phyloP scores from a whole-genome alignment of 176 grass and related monocot species.

The Paspalum vaginatum region DNA sequence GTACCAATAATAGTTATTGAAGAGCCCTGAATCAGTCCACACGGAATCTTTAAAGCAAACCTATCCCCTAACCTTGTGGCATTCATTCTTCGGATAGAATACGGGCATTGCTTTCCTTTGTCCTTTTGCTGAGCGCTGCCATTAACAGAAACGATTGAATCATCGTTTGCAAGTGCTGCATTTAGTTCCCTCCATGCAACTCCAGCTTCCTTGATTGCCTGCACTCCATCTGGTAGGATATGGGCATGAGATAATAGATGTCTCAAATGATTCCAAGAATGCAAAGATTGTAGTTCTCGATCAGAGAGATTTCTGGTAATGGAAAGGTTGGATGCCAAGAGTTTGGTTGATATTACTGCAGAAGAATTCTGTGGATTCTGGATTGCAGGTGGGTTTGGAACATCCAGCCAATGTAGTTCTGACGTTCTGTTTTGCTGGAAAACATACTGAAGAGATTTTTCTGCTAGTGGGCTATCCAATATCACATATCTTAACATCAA shows the following conservation, averaged over 20 bases:
- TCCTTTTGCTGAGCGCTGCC: constrained; percentile 53
- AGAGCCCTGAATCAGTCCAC: constrained; percentile 96
- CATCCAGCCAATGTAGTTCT: constrained; percentile 67
- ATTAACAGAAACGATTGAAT: constrained; percentile 51
- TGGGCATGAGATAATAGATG: constrained; percentile 61
- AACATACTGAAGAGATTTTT: constrained; percentile 76
- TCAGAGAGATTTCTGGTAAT: constrained; percentile 75
- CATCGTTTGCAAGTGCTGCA: constrained; percentile 60
- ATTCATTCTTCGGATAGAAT: constrained; percentile 96
- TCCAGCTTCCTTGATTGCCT: constrained; percentile 89
- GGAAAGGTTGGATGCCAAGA: constrained; percentile 62
- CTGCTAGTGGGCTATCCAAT: constrained; percentile 71
- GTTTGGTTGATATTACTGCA: constrained; percentile 56
- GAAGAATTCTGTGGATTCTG: constrained; percentile 68
- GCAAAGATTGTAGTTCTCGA: constrained; percentile 54
- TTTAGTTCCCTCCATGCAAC: constrained; percentile 87
- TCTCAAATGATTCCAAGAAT: constrained; percentile 84
- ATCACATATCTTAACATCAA: constrained; percentile 85
- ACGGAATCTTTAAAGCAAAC: constrained; percentile 84
- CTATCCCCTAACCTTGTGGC: constrained; percentile 59
- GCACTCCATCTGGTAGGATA: constrained; percentile 74
- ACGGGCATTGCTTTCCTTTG: constrained; percentile 93
- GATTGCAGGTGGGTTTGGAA: constrained; percentile 61
- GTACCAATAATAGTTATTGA: constrained; percentile 92
- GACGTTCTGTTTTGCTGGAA: constrained; percentile 69